Percentiles rank a stretch among this genome's conserved stretches.
Evolutionary conservation across 164 flowering plant species (phyloP).

Genomic region (Liriodendron chinense): DNA sequence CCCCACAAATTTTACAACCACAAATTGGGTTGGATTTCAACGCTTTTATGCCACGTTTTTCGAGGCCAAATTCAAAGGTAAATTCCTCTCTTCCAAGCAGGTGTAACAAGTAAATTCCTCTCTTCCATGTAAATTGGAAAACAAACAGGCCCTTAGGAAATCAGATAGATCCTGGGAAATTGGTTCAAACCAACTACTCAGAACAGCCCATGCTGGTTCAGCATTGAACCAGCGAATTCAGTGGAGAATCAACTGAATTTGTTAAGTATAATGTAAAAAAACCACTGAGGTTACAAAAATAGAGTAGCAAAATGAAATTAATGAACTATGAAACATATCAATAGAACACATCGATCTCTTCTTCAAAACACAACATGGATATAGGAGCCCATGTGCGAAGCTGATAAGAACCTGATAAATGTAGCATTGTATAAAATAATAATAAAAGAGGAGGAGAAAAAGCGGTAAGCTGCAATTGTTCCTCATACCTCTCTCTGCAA

Average conservation of each 20-base stretch:
- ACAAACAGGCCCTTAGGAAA: too few species aligned
- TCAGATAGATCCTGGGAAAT: too few species aligned
- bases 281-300: background rate
- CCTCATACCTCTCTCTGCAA: slow-evolving; percentile 70
- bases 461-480: background rate
- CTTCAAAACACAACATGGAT: background rate
- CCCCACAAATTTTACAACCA: too few species aligned
- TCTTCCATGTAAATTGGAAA: too few species aligned
- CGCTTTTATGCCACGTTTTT: too few species aligned
- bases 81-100: too few species aligned
- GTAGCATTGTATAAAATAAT: background rate
- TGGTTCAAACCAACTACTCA: too few species aligned
- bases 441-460: background rate
- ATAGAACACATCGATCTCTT: background rate
- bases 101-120: too few species aligned
- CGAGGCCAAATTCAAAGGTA: too few species aligned
- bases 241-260: background rate
- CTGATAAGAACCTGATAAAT: background rate
- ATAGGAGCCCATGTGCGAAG: background rate
- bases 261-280: background rate
- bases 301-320: background rate
- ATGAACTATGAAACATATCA: background rate
- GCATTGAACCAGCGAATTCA: background rate
- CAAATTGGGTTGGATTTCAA: too few species aligned
- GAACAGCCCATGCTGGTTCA: background rate